phyloP scores from a whole-genome alignment of 768 basidiomycete species.

The Leccinellum rugosiceps region DNA sequence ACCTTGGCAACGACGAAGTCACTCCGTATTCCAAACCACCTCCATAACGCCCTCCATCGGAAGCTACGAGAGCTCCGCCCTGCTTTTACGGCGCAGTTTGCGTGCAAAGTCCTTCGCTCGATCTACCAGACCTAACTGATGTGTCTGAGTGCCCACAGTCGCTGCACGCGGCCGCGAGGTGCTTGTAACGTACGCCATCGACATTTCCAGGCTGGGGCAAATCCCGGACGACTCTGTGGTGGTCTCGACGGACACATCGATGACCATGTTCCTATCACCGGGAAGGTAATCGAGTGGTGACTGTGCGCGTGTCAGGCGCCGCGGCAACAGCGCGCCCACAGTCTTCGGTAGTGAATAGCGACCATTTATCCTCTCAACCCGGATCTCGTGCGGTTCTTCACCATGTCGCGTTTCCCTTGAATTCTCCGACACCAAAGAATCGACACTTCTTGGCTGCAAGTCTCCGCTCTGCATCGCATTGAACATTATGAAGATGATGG shows the following conservation, averaged over 20 bases:
- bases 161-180: slow-evolving; percentile 37
- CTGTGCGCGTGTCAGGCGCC: slow-evolving; percentile 42
- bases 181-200: slow-evolving; percentile 20
- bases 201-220: slow-evolving; percentile 4
- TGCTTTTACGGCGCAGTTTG: slow-evolving; percentile 42
- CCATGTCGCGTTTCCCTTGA: slow-evolving; percentile 31
- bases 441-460: slow-evolving; percentile 42
- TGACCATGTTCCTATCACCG: slow-evolving; percentile 33
- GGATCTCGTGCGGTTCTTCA: slow-evolving; percentile 49
- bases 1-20: slow-evolving; percentile 28
- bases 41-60: slow-evolving; percentile 16
- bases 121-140: slow-evolving; percentile 30
- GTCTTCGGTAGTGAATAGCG: slow-evolving; percentile 42
- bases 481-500: not conserved
- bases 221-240: slow-evolving; percentile 20
- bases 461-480: slow-evolving; percentile 8
- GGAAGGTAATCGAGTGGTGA: slow-evolving; percentile 37
- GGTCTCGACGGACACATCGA: slow-evolving; percentile 50
- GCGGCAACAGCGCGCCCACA: slow-evolving; percentile 42
- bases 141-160: slow-evolving; percentile 26
- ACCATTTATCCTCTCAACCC: slow-evolving; percentile 45
- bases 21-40: slow-evolving; percentile 10
- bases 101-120: slow-evolving; percentile 42
- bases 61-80: slow-evolving; percentile 8
- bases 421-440: slow-evolving; percentile 42